Evolutionary conservation across 1,284 basidiomycete genomes (phyloP).

Genomic region (Malassezia yamatoensis): DNA sequence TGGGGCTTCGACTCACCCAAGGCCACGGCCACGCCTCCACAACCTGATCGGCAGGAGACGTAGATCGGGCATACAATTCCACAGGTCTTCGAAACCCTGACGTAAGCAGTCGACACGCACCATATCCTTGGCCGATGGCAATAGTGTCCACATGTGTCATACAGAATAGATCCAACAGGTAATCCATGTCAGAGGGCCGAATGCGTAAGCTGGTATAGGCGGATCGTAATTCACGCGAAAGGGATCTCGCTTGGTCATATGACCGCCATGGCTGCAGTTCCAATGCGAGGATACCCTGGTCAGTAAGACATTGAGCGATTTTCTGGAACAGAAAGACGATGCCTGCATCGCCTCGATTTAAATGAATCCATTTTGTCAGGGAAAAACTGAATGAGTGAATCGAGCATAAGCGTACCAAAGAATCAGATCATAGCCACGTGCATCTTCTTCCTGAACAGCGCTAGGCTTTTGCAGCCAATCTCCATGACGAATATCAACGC

Average conservation of each 20-base stretch:
- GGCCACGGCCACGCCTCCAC: constrained; percentile 11
- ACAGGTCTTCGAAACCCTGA: constrained; percentile 13
- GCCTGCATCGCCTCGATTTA: constrained; percentile 16
- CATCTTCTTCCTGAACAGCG: not conserved
- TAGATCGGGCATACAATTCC: not conserved
- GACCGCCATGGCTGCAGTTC: constrained; percentile 21
- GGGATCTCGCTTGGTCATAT: constrained; percentile 18
- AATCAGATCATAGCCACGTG: constrained; percentile 10
- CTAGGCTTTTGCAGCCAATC: constrained; percentile 11
- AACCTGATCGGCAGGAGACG: not conserved
- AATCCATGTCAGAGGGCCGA: constrained; percentile 11
- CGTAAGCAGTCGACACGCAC: not conserved
- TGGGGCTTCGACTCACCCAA: constrained; percentile 7
- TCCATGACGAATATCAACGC: not conserved
- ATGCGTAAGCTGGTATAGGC: constrained; percentile 8
- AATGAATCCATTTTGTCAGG: constrained; percentile 21
- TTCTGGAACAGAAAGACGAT: constrained; percentile 13
- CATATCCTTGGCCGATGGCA: constrained; percentile 5
- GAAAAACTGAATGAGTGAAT: constrained; percentile 1
- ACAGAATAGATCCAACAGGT: not conserved
- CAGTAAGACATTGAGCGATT: constrained; percentile 4
- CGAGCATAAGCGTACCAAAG: constrained; percentile 3
- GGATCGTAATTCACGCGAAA: constrained; percentile 9
- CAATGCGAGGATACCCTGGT: constrained; percentile 13
- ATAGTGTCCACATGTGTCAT: not conserved